These are phyloP conservation scores for Berkeleyomyces basicola DNA, from an alignment of 2,329 filamentous ascomycete genomes.

Conservation along the genomic window DNA sequence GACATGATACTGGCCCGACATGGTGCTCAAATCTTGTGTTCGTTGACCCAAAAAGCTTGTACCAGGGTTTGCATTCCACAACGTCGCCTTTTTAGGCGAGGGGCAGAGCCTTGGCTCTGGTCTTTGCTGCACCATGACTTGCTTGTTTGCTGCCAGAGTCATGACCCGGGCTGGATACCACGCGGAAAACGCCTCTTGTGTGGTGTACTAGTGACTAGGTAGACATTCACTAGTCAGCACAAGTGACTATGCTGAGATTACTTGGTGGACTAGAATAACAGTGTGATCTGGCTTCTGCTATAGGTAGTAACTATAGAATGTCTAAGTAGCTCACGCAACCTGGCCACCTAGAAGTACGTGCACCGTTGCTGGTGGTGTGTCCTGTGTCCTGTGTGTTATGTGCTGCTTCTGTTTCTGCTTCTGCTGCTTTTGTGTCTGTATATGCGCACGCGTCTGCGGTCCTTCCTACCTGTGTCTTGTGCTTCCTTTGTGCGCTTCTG, in stretches of 20 bases:
- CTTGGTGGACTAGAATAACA: too few species aligned
- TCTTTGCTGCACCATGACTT: neutral
- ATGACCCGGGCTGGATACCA: neutral
- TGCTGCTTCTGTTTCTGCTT: neutral
- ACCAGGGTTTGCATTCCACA: constrained; percentile 1
- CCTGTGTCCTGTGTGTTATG: neutral
- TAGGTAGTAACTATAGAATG: neutral
- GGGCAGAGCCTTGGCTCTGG: neutral
- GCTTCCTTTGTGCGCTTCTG: neutral
- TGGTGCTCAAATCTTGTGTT: neutral
- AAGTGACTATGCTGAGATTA: too few species aligned
- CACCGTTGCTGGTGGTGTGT: neutral
- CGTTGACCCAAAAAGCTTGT: neutral
- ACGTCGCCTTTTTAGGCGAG: neutral
- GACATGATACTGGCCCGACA: neutral
- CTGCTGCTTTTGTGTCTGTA: neutral
- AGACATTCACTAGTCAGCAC: too few species aligned
- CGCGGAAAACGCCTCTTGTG: too few species aligned
- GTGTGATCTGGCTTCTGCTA: too few species aligned
- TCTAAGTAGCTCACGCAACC: neutral
- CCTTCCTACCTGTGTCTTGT: neutral
- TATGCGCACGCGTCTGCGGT: too few species aligned
- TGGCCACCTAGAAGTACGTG: neutral
- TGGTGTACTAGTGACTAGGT: too few species aligned
- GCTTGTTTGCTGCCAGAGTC: neutral